Conservation (phyloP, 73 alveolate species). For the Symbiodinium pilosum region DNA sequence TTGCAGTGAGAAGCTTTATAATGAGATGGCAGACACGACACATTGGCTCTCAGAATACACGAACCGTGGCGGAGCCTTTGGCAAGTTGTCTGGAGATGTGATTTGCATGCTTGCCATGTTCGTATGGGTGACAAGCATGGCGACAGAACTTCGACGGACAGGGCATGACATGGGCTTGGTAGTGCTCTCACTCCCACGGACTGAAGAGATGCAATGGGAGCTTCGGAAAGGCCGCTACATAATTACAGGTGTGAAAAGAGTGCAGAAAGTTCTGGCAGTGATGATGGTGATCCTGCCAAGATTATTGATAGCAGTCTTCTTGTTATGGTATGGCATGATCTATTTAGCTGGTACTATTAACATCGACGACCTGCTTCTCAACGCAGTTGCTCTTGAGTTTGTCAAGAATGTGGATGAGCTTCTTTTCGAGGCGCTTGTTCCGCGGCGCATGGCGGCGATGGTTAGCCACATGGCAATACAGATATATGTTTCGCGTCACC, state of each 20-base stretch:
- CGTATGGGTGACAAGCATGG: slow-evolving; percentile 52
- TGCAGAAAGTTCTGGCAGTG: slow-evolving; percentile 22
- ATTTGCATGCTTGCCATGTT: slow-evolving; percentile 67
- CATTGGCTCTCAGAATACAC: slow-evolving; percentile 38
- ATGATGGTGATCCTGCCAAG: slow-evolving; percentile 46
- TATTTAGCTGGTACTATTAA: slow-evolving; percentile 41
- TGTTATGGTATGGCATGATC: slow-evolving; percentile 52
- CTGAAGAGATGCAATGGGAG: slow-evolving; percentile 12
- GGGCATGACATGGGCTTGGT: slow-evolving; percentile 65
- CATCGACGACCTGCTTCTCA: slow-evolving; percentile 37
- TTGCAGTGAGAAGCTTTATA: slow-evolving; percentile 41
- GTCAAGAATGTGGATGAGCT: slow-evolving; percentile 26
- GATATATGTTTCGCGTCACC: slow-evolving; percentile 70
- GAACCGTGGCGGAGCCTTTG: slow-evolving; percentile 28
- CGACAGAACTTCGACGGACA: slow-evolving; percentile 55
- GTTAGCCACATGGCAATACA: slow-evolving; percentile 35
- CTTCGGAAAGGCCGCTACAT: slow-evolving; percentile 62
- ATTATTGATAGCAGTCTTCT: slow-evolving; percentile 29
- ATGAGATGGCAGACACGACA: slow-evolving; percentile 56
- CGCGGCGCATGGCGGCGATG: slow-evolving; percentile 78
- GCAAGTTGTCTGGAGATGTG: slow-evolving; percentile 20
- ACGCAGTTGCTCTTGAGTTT: slow-evolving; percentile 44
- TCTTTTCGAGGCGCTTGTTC: slow-evolving; percentile 55
- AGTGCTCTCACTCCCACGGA: slow-evolving; percentile 29
- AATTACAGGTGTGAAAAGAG: slow-evolving; percentile 38